These are phyloP conservation scores for Heliamphora pulchella DNA, from an alignment of 179 eudicot species.

Conservation along the genomic window DNA sequence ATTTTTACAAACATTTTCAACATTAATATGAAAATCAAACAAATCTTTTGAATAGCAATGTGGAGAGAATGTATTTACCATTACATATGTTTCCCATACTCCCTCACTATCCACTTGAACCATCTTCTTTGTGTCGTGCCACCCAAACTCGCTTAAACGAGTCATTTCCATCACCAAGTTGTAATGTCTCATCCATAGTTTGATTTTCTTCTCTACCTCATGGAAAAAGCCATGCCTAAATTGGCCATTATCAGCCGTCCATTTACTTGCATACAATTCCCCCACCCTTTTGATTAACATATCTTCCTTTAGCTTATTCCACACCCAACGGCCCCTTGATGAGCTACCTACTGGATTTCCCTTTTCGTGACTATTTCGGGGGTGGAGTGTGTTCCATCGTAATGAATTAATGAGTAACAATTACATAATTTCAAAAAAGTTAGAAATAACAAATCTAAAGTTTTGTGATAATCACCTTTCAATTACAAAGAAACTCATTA, in stretches of 20 bases:
- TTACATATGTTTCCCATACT: background rate
- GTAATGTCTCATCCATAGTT: background rate
- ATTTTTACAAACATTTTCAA: no score
- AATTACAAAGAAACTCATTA: no score
- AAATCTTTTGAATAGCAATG: background rate
- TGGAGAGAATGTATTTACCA: no score
- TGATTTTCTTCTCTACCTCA: background rate
- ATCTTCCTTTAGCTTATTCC: background rate
- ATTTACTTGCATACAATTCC: background rate
- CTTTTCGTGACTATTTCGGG: background rate
- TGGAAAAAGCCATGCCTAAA: background rate
- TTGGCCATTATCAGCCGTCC: background rate
- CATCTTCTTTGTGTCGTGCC: background rate
- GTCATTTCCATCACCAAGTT: background rate
- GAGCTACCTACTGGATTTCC: background rate
- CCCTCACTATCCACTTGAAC: background rate
- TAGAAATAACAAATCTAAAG: no score
- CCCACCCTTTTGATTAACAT: background rate
- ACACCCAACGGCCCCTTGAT: background rate
- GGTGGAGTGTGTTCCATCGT: background rate
- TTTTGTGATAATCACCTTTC: no score
- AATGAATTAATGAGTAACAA: no score
- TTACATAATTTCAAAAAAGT: no score
- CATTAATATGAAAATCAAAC: no score
- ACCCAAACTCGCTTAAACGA: background rate